Evolutionary conservation across 208 protist species (phyloP).

Genomic region (Wallacemonas rigidus): DNA sequence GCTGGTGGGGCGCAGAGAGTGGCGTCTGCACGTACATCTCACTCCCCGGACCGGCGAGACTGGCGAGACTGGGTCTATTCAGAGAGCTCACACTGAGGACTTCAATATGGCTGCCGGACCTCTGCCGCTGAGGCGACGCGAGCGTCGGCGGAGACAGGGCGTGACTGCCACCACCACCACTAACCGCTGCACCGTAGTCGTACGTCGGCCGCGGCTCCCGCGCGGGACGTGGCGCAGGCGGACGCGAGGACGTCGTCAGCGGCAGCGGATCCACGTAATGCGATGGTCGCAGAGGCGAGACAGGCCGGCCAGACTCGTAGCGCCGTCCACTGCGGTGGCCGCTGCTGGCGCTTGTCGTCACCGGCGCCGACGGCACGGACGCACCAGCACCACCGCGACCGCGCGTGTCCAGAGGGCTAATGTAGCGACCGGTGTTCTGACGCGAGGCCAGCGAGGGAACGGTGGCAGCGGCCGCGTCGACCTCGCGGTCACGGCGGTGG

Average conservation of each 20-base stretch:
- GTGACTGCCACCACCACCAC: neutral
- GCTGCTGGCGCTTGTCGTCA: neutral
- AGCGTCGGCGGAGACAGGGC: neutral
- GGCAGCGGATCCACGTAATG: neutral
- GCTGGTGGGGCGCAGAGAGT: neutral
- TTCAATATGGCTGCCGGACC: constrained; percentile 42
- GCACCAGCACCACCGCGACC: neutral
- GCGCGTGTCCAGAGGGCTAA: constrained; percentile 14
- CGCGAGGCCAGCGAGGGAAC: neutral
- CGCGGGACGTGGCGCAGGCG: constrained; percentile 2
- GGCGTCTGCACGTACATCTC: constrained; percentile 15
- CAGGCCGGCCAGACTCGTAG: constrained; percentile 15
- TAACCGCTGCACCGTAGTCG: constrained; percentile 8
- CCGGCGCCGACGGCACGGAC: neutral
- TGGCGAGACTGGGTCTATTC: constrained; percentile 4
- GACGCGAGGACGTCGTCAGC: constrained; percentile 1
- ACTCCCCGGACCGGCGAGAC: neutral
- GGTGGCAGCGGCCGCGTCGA: neutral
- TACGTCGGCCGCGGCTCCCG: neutral
- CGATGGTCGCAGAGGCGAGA: constrained; percentile 1
- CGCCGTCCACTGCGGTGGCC: constrained; percentile 1
- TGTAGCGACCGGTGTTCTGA: constrained; percentile 19
- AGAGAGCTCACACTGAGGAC: constrained; percentile 40
- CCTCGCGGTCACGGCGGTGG: constrained; percentile 11
- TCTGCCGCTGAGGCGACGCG: constrained; percentile 14